These are phyloP conservation scores for Aleurites moluccanus DNA, from an alignment of 441 rosid genomes.

Conservation along the genomic window DNA sequence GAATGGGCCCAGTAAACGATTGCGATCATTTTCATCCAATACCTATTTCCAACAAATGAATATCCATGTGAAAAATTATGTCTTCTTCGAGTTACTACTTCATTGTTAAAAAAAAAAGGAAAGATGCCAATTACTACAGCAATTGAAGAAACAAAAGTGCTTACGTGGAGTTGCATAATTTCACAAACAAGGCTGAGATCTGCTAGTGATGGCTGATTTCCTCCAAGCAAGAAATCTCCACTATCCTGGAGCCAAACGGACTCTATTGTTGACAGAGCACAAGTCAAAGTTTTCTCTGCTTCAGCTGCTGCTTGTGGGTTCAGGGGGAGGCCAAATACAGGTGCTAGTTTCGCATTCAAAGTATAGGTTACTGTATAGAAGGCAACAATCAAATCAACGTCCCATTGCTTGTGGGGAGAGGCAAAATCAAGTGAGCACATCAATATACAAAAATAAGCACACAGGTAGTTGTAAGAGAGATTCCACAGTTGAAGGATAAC, in stretches of 20 bases:
- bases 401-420: too few relatives aligned
- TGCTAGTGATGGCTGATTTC: conserved; percentile 74
- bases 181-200: conserved; percentile 88
- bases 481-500: neutral
- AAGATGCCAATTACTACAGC: neutral
- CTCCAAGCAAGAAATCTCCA: conserved; percentile 64
- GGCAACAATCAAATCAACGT: too few relatives aligned
- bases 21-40: conserved; percentile 58
- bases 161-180: conserved; percentile 83
- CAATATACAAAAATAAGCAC: neutral
- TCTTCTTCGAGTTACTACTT: neutral
- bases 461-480: neutral
- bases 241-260: conserved; percentile 73
- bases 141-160: neutral
- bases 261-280: conserved; percentile 58
- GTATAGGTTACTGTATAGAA: too few relatives aligned
- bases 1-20: conserved; percentile 52
- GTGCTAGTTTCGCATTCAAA: too few relatives aligned
- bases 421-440: too few relatives aligned
- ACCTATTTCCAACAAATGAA: conserved; percentile 35
- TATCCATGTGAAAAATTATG: neutral
- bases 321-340: conserved; percentile 45
- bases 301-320: conserved; percentile 62
- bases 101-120: neutral
- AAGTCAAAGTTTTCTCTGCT: conserved; percentile 47